phyloP scores from a whole-genome alignment of 176 grass and related monocot species.

The Aegilops speltoides region DNA sequence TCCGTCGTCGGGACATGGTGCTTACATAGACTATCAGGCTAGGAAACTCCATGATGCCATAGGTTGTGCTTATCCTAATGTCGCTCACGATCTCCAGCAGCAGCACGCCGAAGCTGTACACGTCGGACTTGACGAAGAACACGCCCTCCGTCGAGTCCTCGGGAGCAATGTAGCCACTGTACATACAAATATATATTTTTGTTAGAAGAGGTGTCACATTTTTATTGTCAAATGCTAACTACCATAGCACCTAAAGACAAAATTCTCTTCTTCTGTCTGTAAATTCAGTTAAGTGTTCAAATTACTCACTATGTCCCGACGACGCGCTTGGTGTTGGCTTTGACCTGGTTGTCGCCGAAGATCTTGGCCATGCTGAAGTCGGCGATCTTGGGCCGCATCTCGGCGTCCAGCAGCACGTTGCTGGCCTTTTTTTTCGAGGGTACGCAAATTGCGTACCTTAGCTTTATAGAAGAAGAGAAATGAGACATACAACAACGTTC shows the following conservation, averaged over 20 bases:
- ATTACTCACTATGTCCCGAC: slow-evolving; percentile 67
- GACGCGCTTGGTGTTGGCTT: slow-evolving; percentile 48
- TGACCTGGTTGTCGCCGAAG: slow-evolving; percentile 57
- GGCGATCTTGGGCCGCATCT: slow-evolving; percentile 56
- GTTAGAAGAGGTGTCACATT: background rate
- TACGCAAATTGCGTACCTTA: no score
- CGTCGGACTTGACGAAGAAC: slow-evolving; percentile 62
- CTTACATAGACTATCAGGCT: slow-evolving; percentile 63
- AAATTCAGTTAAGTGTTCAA: no score
- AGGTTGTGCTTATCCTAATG: slow-evolving; percentile 38
- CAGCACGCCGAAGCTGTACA: slow-evolving; percentile 66
- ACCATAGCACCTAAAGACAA: background rate
- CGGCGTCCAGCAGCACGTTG: slow-evolving; percentile 54
- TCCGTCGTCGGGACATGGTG: background rate
- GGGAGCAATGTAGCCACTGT: slow-evolving; percentile 66
- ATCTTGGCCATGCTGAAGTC: slow-evolving; percentile 75
- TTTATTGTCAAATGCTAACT: background rate
- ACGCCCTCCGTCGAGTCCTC: slow-evolving; percentile 55
- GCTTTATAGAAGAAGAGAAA: no score
- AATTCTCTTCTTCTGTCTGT: no score
- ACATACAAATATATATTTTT: background rate
- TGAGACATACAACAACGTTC: no score
- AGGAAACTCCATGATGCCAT: slow-evolving; percentile 39
- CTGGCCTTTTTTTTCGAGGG: no score
- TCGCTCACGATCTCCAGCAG: slow-evolving; percentile 59